These are phyloP conservation scores for Blumeria hordei DNA, from an alignment of 2,329 filamentous ascomycete species.

Conservation along the genomic window DNA sequence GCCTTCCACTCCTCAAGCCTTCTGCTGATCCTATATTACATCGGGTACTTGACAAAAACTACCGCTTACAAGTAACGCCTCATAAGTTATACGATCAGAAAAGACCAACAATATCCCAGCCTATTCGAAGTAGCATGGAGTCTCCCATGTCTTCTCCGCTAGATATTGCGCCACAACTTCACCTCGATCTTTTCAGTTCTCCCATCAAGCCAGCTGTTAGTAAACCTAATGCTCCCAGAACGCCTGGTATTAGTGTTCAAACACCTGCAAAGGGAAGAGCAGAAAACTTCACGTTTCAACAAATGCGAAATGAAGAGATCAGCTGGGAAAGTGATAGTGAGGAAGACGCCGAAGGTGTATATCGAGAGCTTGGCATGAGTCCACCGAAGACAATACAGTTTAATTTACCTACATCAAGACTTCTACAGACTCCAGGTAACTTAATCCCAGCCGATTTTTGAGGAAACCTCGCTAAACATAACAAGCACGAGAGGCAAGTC, in stretches of 20 bases:
- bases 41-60: slow-evolving; percentile 84
- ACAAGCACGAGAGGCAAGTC: slow-evolving; percentile 53
- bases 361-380: slow-evolving; percentile 44
- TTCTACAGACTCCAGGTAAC: slow-evolving; percentile 57
- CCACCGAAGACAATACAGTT: slow-evolving; percentile 90
- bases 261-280: slow-evolving; percentile 37
- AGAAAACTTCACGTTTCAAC: slow-evolving; percentile 23
- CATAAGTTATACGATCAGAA: slow-evolving; percentile 28
- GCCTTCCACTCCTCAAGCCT: slow-evolving; percentile 15
- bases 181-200: slow-evolving; percentile 66
- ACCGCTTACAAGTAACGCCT: slow-evolving; percentile 79
- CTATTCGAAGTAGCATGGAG: slow-evolving; percentile 12
- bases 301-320: slow-evolving; percentile 25
- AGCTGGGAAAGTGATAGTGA: slow-evolving; percentile 47
- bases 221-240: slow-evolving; percentile 26
- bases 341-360: slow-evolving; percentile 32
- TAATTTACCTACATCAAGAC: slow-evolving; percentile 48
- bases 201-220: slow-evolving; percentile 26
- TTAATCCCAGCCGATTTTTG: background rate
- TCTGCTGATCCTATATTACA: slow-evolving; percentile 61
- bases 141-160: slow-evolving; percentile 44
- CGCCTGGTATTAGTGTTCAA: slow-evolving; percentile 67
- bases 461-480: slow-evolving; percentile 2
- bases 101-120: slow-evolving; percentile 11
- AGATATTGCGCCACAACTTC: slow-evolving; percentile 56